phyloP scores from a whole-genome alignment of 345 rosid species.

The Combretum micranthum region DNA sequence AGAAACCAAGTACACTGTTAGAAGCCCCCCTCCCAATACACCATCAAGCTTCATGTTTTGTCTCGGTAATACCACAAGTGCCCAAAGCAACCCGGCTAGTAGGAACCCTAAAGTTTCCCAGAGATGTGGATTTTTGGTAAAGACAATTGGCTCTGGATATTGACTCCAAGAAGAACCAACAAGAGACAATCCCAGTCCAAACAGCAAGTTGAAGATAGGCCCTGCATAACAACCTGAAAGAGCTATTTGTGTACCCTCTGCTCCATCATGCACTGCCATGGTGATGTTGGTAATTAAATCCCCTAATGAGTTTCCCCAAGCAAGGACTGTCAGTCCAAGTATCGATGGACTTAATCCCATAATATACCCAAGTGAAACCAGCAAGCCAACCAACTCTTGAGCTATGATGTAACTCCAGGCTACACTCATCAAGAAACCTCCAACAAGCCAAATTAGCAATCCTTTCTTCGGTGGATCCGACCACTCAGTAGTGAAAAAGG shows the following conservation, averaged over 20 bases:
- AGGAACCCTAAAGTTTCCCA: slow-evolving; percentile 69
- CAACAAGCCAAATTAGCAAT: slow-evolving; percentile 66
- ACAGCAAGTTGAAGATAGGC: slow-evolving; percentile 68
- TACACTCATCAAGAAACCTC: slow-evolving; percentile 86
- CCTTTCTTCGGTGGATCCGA: slow-evolving; percentile 57
- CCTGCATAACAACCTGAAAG: slow-evolving; percentile 88
- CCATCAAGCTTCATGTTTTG: slow-evolving; percentile 65
- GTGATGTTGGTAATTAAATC: slow-evolving; percentile 70
- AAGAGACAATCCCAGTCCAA: slow-evolving; percentile 72
- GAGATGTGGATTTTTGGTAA: slow-evolving; percentile 47
- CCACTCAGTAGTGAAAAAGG: slow-evolving; percentile 37
- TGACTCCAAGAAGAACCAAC: slow-evolving; percentile 44
- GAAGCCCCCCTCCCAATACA: slow-evolving; percentile 60
- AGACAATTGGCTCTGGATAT: slow-evolving; percentile 41
- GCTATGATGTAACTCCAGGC: slow-evolving; percentile 80
- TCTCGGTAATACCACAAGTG: slow-evolving; percentile 55
- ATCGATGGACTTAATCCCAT: slow-evolving; percentile 61
- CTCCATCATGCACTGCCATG: slow-evolving; percentile 61
- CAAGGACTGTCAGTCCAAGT: slow-evolving; percentile 71
- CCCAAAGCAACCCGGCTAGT: slow-evolving; percentile 69
- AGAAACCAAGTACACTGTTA: slow-evolving; percentile 50
- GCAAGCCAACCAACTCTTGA: slow-evolving; percentile 70
- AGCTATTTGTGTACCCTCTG: slow-evolving; percentile 66
- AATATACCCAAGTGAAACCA: slow-evolving; percentile 62
- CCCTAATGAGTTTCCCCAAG: slow-evolving; percentile 94